Base-by-base conservation (phyloP, 352 stramenopile species). In the Thraustochytrium sp. region DNA sequence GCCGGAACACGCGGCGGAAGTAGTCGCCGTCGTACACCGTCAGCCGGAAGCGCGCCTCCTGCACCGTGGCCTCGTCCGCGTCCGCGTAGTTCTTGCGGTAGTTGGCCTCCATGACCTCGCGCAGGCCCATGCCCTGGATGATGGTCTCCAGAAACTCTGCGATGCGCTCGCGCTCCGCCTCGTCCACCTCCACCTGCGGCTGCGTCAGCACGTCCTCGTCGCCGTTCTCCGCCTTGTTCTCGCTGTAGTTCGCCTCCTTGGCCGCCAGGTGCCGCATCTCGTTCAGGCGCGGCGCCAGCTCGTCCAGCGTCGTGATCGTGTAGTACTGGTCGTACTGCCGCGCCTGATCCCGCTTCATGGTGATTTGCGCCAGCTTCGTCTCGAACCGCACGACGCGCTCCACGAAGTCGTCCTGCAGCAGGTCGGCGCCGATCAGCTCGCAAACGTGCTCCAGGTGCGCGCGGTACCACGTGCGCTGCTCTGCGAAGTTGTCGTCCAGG, bases 251-350 rank as follows among this genome's bases (percentile, higher is more conserved):
- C 1, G 5, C 53, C 68, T 55, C 31, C 2, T 80, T 80, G 31
- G 31, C 68, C 13, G n/a, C 9, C 13, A 80, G 53, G 68, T 80
- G 53, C 9, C 46, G 42, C n/a, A 80, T 42, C 4, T 29, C 31
- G 51, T 80, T 64, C 5, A 80, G 48, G 1, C 38, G 5, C 21
- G 42, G 68, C 2, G 86, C 54, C 44, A 96, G 82, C 4, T 92
- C 85, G 0, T 86, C 64, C n/a, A 97, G 87, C 8, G 85, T 87
- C 78, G 96, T 90, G 72, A 92, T 90, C 68, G 97, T 97, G 88
- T 97, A 98, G 3, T 92, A 96, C 26, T 88, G 88, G 2, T 92
- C 74, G 0, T 93, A 93, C 88, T 98, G 92, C 49, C 92, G 87
- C 29, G 95, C 90, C 46, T 95, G 86, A 46, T 94, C 94, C 64